Conservation (phyloP, 495 filamentous ascomycete species). For the Penicillium steckii region DNA sequence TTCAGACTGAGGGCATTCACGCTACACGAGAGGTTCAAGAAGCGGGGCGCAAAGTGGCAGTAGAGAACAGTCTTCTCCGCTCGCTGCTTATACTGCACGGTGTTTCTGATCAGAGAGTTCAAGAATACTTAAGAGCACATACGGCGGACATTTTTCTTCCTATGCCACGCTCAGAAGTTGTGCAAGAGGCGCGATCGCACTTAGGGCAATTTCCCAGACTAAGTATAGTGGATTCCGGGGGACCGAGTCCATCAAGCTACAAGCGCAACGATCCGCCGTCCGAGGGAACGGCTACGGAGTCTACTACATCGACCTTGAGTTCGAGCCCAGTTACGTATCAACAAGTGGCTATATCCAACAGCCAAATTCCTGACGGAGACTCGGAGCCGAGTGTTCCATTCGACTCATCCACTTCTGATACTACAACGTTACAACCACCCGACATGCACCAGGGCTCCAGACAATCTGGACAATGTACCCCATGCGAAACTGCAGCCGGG, state of each 20-base stretch:
- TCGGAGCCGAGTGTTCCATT: constrained; percentile 4
- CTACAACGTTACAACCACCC: constrained; percentile 9
- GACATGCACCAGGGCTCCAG: constrained; percentile 3
- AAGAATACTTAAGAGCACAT: constrained; percentile 13
- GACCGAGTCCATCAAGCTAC: constrained; percentile 5
- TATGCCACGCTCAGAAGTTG: constrained; percentile 3
- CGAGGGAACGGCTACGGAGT: constrained; percentile 2
- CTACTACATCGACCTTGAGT: constrained; percentile 1
- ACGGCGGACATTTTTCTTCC: constrained; percentile 6
- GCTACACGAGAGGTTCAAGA: constrained; percentile 61
- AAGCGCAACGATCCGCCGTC: constrained; percentile 3
- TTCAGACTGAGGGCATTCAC: constrained; percentile 54
- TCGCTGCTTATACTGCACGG: constrained; percentile 39
- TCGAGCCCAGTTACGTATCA: constrained; percentile 6
- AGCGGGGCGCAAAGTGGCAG: constrained; percentile 60
- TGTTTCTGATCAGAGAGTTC: constrained; percentile 8
- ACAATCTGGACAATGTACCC: constrained; percentile 13
- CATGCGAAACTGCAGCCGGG: constrained; percentile 28
- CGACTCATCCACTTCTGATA: constrained; percentile 4
- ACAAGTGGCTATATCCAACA: constrained; percentile 9
- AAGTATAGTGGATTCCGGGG: constrained; percentile 1
- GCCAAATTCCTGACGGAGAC: constrained; percentile 8
- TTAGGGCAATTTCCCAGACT: neutral
- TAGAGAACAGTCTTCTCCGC: constrained; percentile 61
- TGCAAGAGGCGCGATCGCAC: neutral